A percentile compares a stretch with the other conserved stretches of the same genome.
Conservation (phyloP, 768 basidiomycete genomes). For the Chalciporus chontae region DNA sequence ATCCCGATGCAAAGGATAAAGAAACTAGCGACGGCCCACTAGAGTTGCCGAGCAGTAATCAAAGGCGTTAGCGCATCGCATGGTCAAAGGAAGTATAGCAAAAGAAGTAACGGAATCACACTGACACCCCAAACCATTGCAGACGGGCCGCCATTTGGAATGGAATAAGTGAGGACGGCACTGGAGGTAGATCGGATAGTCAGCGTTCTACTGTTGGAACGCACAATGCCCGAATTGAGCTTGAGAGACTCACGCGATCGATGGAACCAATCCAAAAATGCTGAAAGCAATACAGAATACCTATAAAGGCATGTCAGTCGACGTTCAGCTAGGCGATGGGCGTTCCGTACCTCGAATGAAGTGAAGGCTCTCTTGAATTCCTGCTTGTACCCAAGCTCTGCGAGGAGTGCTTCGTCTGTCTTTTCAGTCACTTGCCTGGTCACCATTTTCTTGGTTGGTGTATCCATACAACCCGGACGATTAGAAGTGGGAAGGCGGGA, state of each 20-base stretch:
- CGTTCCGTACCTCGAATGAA: slow-evolving; percentile 26
- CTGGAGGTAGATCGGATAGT: slow-evolving; percentile 18
- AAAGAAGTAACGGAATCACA: background rate
- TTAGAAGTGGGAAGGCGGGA: background rate
- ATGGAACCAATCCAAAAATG: slow-evolving; percentile 65
- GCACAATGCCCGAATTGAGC: background rate
- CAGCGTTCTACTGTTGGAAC: background rate
- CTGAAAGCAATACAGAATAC: slow-evolving; percentile 71
- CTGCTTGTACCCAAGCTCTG: slow-evolving; percentile 36
- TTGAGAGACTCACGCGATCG: slow-evolving; percentile 44
- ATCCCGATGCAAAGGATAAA: slow-evolving; percentile 39
- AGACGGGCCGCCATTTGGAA: slow-evolving; percentile 50
- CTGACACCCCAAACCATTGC: slow-evolving; percentile 46
- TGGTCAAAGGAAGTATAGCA: background rate
- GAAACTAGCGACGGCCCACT: slow-evolving; percentile 38
- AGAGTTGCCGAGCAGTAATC: background rate
- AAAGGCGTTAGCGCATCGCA: background rate
- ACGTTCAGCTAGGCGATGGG: no score
- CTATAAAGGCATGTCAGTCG: slow-evolving; percentile 30
- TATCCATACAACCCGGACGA: background rate
- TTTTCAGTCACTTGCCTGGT: slow-evolving; percentile 2
- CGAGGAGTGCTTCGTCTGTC: slow-evolving; percentile 32
- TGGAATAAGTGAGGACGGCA: slow-evolving; percentile 42
- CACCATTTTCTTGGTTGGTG: slow-evolving; percentile 8
- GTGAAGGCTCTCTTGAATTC: slow-evolving; percentile 37